Percentiles rank a stretch among this genome's conserved stretches.
Evolutionary conservation across 139 green algal genomes (phyloP).

Genomic region (Chlorella sp.): DNA sequence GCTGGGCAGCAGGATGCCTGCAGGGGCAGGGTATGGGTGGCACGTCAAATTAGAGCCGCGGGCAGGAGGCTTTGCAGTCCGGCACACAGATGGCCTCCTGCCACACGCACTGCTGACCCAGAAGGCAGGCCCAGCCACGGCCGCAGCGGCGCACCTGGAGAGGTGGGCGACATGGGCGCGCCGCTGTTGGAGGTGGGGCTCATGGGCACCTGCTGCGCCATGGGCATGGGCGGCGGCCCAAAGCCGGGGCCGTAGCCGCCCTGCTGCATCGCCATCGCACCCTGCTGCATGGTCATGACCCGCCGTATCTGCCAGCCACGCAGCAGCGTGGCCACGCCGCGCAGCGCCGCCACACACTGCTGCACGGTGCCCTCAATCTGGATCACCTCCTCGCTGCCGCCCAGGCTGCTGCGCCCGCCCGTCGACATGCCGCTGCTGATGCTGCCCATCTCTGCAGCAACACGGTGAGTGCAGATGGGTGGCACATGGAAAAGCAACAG

Average conservation of each 20-base stretch:
- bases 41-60: too few species aligned
- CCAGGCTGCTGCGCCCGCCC: neutral
- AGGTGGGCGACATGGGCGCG: neutral
- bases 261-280: neutral
- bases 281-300: conserved; percentile 11
- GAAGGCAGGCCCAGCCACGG: neutral
- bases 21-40: neutral
- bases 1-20: conserved; percentile 15
- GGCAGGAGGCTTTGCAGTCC: too few species aligned
- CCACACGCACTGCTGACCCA: neutral
- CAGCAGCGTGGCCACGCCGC: conserved; percentile 51
- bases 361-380: conserved; percentile 51
- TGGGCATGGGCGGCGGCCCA: neutral
- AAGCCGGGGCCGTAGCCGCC: neutral
- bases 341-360: conserved; percentile 38
- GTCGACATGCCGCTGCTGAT: conserved; percentile 2
- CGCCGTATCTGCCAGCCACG: conserved; percentile 47
- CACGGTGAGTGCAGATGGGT: too few species aligned
- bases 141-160: conserved; percentile 1
- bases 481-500: too few species aligned
- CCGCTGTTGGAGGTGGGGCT: neutral
- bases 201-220: neutral
- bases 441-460: conserved; percentile 9
- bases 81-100: too few species aligned
- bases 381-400: conserved; percentile 37